Base-by-base conservation (phyloP, 2,329 filamentous ascomycete genomes). In the Aspergillus cejpii region DNA sequence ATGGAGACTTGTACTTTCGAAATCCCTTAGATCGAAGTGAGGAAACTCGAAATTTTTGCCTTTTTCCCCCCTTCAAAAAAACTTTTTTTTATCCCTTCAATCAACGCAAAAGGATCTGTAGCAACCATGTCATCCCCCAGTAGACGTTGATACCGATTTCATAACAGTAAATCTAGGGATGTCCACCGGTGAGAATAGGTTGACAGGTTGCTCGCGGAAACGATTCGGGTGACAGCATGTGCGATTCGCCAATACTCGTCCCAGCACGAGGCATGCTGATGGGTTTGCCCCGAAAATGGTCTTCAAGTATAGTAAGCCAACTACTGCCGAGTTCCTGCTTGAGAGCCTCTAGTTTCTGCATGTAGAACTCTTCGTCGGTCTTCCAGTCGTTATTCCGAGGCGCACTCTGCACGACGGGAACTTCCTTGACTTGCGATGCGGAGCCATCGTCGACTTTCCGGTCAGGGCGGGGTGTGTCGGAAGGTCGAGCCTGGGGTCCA, bases 221-320 rank as follows among this genome's bases (percentile, higher is more conserved):
- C 19, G 61, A 43, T 34, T 65, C 56, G 2, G 67, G 54, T 17
- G 63, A 56, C 24, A 69, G 56, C 26, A 53, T 51, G 11, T 58
- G 52, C 10, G 60, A 47, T 39, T 65, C 59, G 44, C 61, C 58
- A 47, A 69, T 56, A 20, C 63, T 57, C 2, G 59, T 52, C 6
- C 60, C 59, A 14, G 59, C 52, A 31, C 59, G 56, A 31, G 62
- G 55, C 42, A 63, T 49, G 34, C 48, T 54, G 38, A 66, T 50
- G 23, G 60, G 57, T 24, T 52, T 55, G 40, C 75, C 71, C 72
- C 77, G 78, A 26, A 67, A 75, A 63, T 92, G 86, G 58, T 95
- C 90, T 48, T 85, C 85, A 40, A 97, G 73, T 11, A 86, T 87
- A 51, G 83, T 90, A 29, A 98, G 77, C 77, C 94, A 98, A 28